phyloP scores from a whole-genome alignment of 345 rosid genomes.

The Pistacia atlantica region DNA sequence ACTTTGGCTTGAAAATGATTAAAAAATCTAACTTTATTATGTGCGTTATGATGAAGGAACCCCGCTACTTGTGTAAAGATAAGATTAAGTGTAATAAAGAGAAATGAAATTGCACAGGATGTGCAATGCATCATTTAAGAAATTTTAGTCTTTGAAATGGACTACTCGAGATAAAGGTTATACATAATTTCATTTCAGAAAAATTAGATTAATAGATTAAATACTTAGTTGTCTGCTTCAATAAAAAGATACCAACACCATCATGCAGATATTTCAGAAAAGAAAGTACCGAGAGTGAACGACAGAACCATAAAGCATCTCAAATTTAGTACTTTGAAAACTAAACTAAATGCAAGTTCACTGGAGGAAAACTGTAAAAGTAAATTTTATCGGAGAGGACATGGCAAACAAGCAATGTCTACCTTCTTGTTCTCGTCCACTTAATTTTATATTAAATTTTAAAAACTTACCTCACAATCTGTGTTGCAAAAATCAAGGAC shows the following conservation, averaged over 20 bases:
- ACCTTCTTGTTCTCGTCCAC: not conserved
- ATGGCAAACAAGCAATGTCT: not conserved
- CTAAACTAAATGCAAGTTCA: not conserved
- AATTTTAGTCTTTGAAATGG: not conserved
- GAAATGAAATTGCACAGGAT: slow-evolving; percentile 18
- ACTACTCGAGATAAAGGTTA: not conserved
- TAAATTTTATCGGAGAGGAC: not conserved
- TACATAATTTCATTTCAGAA: not conserved
- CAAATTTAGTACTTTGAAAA: slow-evolving; percentile 5
- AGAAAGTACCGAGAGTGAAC: not conserved
- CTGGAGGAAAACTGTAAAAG: not conserved
- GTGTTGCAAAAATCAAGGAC: not conserved
- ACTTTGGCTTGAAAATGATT: slow-evolving; percentile 34
- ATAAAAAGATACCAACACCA: slow-evolving; percentile 9
- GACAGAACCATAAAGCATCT: slow-evolving; percentile 15
- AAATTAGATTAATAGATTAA: not conserved
- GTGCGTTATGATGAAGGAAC: slow-evolving; percentile 29
- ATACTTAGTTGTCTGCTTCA: slow-evolving; percentile 1
- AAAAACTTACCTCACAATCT: not conserved
- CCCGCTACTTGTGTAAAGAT: slow-evolving; percentile 37
- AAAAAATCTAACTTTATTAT: slow-evolving; percentile 23
- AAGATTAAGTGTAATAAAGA: slow-evolving; percentile 34
- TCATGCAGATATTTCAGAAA: slow-evolving; percentile 9
- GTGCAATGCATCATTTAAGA: slow-evolving; percentile 1
- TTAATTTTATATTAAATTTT: not conserved